phyloP scores from a whole-genome alignment of 371 early-diverging fungal genomes.

The Haplosporangium sp. region DNA sequence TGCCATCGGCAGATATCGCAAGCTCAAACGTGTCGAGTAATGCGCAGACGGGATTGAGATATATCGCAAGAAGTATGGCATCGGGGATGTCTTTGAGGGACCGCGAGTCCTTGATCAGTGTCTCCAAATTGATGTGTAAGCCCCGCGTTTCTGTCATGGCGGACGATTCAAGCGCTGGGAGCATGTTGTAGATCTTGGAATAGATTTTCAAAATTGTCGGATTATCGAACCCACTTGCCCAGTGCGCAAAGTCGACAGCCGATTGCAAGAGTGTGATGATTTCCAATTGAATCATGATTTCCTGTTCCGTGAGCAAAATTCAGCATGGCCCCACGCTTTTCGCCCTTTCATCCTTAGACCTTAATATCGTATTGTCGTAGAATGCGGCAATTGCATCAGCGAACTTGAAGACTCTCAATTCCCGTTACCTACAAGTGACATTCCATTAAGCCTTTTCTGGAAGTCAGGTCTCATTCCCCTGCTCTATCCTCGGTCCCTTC shows the following conservation, averaged over 20 bases:
- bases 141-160: not conserved
- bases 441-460: too few relatives aligned
- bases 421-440: too few relatives aligned
- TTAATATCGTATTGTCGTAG: too few relatives aligned
- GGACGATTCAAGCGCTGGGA: not conserved
- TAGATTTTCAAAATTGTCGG: slow-evolving; percentile 17
- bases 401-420: too few relatives aligned
- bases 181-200: not conserved
- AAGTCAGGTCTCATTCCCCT: too few relatives aligned
- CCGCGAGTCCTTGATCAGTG: slow-evolving; percentile 6
- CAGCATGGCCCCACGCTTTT: too few relatives aligned
- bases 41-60: slow-evolving; percentile 15
- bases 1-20: not conserved
- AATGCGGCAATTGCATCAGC: too few relatives aligned
- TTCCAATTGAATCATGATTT: too few relatives aligned
- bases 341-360: too few relatives aligned
- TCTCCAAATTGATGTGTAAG: not conserved
- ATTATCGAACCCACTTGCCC: slow-evolving; percentile 1
- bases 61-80: slow-evolving; percentile 10
- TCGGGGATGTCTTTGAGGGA: slow-evolving; percentile 14
- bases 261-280: slow-evolving; percentile 10
- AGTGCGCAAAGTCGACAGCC: slow-evolving; percentile 13
- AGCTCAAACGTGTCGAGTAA: not conserved
- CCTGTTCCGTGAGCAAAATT: too few relatives aligned
- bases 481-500: too few relatives aligned